Conservation (phyloP, 2,329 filamentous ascomycete genomes). For the Drechslerella dactyloides region DNA sequence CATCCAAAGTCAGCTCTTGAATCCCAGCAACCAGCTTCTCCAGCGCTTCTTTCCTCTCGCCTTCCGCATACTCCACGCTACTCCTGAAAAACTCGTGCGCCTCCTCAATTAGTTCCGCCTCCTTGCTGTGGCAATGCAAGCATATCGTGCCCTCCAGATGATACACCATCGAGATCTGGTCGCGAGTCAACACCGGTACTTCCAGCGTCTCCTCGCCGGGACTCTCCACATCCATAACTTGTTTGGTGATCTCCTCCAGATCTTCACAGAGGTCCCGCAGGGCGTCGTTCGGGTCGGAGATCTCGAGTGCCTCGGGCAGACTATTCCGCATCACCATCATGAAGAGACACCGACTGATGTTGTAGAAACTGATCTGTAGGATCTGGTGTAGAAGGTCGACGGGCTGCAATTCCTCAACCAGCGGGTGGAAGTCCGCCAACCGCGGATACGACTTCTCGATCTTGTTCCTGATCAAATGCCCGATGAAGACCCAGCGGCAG, state of each 20-base stretch:
- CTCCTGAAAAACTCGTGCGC: slow-evolving; percentile 29
- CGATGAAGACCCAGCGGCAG: slow-evolving; percentile 28
- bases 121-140: slow-evolving; percentile 19
- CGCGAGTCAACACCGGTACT: slow-evolving; percentile 13
- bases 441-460: slow-evolving; percentile 20
- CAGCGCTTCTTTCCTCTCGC: slow-evolving; percentile 10
- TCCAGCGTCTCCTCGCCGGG: slow-evolving; percentile 6
- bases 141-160: slow-evolving; percentile 37
- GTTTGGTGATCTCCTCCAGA: slow-evolving; percentile 21
- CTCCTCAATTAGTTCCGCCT: slow-evolving; percentile 15
- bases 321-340: slow-evolving; percentile 19
- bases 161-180: slow-evolving; percentile 31
- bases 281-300: slow-evolving; percentile 20
- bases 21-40: neutral
- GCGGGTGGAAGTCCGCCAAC: slow-evolving; percentile 13
- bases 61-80: slow-evolving; percentile 14
- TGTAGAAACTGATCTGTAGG: slow-evolving; percentile 29
- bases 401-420: slow-evolving; percentile 27
- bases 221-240: slow-evolving; percentile 24
- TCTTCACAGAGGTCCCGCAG: slow-evolving; percentile 16
- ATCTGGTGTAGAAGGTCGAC: slow-evolving; percentile 21
- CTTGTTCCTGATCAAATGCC: slow-evolving; percentile 21
- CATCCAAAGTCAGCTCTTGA: neutral
- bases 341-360: slow-evolving; percentile 24
- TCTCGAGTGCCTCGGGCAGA: slow-evolving; percentile 17